These are phyloP conservation scores for Sutorius eximius DNA, from an alignment of 1,284 basidiomycete genomes.

Conservation along the genomic window DNA sequence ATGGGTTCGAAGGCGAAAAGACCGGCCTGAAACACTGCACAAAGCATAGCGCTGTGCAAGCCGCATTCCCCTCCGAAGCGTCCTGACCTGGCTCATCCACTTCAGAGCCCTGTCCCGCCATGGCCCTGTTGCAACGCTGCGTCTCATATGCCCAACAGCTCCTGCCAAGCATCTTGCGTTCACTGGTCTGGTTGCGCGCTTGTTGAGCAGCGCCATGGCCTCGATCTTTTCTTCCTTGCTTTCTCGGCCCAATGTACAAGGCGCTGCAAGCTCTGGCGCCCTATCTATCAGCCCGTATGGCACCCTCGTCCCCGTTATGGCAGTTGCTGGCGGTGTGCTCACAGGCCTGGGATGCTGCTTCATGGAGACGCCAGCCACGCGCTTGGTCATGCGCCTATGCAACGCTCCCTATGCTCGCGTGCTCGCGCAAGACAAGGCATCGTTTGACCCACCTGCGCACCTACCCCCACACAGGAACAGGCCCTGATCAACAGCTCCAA, in stretches of 20 bases:
- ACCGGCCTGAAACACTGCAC: conserved; percentile 41
- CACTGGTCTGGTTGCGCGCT: conserved; percentile 64
- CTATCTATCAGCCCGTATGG: conserved; percentile 70
- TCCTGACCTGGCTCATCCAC: not conserved
- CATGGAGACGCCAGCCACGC: conserved; percentile 73
- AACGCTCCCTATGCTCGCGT: conserved; percentile 58
- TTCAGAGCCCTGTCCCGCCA: conserved; percentile 4
- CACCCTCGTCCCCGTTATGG: conserved; percentile 70
- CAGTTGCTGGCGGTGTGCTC: conserved; percentile 73
- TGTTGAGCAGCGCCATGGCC: conserved; percentile 79
- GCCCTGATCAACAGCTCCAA: conserved; percentile 88
- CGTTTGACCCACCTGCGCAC: conserved; percentile 79
- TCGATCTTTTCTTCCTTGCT: conserved; percentile 92
- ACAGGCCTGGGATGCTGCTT: conserved; percentile 74
- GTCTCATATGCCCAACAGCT: conserved; percentile 68
- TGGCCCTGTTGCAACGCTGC: conserved; percentile 44
- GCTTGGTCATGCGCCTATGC: conserved; percentile 78
- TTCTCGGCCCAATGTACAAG: conserved; percentile 76
- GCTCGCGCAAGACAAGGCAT: conserved; percentile 84
- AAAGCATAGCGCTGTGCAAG: conserved; percentile 16
- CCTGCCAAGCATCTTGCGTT: conserved; percentile 73
- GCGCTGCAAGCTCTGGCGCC: conserved; percentile 71
- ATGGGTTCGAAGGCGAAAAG: conserved; percentile 47
- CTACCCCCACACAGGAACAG: conserved; percentile 70
- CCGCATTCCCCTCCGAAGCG: conserved; percentile 26